Base-by-base conservation (phyloP, 306 rosid species). In the Begonia masoniana region DNA sequence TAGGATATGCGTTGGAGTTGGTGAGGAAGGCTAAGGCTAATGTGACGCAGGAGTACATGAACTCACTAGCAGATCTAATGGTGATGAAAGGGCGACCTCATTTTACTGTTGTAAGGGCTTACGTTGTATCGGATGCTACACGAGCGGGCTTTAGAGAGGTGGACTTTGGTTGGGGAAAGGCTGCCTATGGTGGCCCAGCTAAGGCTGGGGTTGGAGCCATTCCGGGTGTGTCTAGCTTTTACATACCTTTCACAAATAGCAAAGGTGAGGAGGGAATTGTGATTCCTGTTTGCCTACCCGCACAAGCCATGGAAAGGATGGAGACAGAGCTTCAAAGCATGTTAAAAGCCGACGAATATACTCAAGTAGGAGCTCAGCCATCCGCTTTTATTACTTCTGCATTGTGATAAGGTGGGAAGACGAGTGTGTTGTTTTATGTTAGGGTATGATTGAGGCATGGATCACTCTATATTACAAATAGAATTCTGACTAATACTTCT, bases 101-200 rank as follows among this genome's bases (percentile, higher is more conserved):
- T 2, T 67, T 42, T 16, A 56, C 49, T 0, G 13, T 17, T 0
- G 50, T 23, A 0, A 41, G 74, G 0, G 17, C 75, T 2, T 69
- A 6, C 0, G 0, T 49, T 5, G 74, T 84, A 21, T 73, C 82
- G 0, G 71, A 84, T 24, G 0, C 6, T 1, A 48, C 68, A 0
- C 55, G 60, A 23, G 10, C 7, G 0, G 56, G 48, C 4, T 7
- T 57, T 0, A 36, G 9, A 45, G 58, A 68, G 12, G 31, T 78
- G 4, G 48, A 74, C 47, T 81, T 74, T 31, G 89, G 94, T 1
- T 78, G 84, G 85, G 86, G 84, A 5, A 54, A 52, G 13, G 68
- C 80, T 0, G 13, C 57, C 1, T 76, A 48, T 60, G 71, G 56
- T 14, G 82, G 80, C 14, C 41, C 9, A 0, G 64, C 75, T 8